phyloP scores from a whole-genome alignment of 2,329 filamentous ascomycete species.

The Diaporthe vaccinii region DNA sequence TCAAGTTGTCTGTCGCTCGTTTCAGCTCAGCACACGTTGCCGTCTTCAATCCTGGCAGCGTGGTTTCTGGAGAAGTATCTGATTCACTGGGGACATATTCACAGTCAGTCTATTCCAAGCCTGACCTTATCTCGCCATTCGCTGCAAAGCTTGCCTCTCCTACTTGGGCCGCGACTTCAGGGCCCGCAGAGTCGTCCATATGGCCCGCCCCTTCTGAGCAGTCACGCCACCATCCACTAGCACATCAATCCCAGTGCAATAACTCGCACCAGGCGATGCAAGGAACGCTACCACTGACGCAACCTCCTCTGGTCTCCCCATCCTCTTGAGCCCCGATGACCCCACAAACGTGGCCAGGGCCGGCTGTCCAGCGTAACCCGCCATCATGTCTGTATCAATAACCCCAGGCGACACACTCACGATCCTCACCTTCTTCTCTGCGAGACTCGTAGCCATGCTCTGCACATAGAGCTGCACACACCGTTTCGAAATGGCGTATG shows the following conservation, averaged over 20 bases:
- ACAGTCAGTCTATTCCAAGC: neutral
- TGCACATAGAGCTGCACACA: slow-evolving; percentile 28
- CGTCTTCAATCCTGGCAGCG: neutral
- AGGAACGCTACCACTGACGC: slow-evolving; percentile 26
- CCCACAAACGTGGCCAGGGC: slow-evolving; percentile 10
- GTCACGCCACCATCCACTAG: slow-evolving; percentile 14
- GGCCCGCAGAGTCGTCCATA: neutral
- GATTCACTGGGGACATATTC: neutral
- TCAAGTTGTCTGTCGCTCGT: too few species aligned
- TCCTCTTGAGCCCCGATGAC: slow-evolving; percentile 7
- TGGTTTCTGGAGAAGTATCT: neutral
- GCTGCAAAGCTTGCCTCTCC: neutral
- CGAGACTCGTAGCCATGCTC: slow-evolving; percentile 11
- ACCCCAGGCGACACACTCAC: slow-evolving; percentile 32
- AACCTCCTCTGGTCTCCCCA: slow-evolving; percentile 26
- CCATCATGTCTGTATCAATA: slow-evolving; percentile 17
- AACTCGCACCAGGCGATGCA: slow-evolving; percentile 31
- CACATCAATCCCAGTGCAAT: slow-evolving; percentile 22
- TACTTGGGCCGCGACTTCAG: neutral
- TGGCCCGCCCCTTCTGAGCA: neutral
- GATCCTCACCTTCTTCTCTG: slow-evolving; percentile 20
- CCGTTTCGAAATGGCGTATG: neutral
- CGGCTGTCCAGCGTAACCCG: neutral
- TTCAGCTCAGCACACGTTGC: too few species aligned
- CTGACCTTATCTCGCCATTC: neutral